phyloP scores from a whole-genome alignment of 305 asterid genomes.

The Fraxinus latifolia region DNA sequence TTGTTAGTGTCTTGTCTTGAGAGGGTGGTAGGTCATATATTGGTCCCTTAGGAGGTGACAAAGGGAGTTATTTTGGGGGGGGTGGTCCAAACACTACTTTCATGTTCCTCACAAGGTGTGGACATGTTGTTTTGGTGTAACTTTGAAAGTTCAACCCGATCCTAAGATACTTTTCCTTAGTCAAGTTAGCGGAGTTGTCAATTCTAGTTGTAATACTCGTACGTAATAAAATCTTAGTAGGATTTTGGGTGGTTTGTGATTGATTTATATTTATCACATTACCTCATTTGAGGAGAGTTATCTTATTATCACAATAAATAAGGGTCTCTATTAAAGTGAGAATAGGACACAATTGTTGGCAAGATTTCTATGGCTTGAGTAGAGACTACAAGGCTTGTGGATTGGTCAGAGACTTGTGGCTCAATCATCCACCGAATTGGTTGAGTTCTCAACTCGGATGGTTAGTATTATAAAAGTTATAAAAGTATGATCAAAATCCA shows the following conservation, averaged over 20 bases:
- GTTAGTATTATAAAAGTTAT: too few relatives aligned
- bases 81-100: slow-evolving; percentile 21
- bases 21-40: slow-evolving; percentile 27
- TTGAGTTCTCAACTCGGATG: neutral
- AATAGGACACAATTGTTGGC: neutral
- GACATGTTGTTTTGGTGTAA: slow-evolving; percentile 2
- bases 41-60: slow-evolving; percentile 31
- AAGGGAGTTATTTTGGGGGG: slow-evolving; percentile 16
- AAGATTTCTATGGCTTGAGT: neutral
- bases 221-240: neutral
- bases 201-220: neutral
- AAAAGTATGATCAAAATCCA: neutral
- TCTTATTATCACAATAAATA: neutral
- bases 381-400: neutral
- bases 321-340: neutral
- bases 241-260: neutral
- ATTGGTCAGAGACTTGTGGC: neutral
- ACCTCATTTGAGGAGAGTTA: neutral
- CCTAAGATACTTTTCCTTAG: neutral
- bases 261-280: neutral
- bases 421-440: neutral
- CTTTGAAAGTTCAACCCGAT: neutral
- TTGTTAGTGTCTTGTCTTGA: neutral
- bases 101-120: neutral
- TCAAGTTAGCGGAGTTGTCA: neutral